Conservation (phyloP, 257 asterid genomes). For the Echites panduratus region DNA sequence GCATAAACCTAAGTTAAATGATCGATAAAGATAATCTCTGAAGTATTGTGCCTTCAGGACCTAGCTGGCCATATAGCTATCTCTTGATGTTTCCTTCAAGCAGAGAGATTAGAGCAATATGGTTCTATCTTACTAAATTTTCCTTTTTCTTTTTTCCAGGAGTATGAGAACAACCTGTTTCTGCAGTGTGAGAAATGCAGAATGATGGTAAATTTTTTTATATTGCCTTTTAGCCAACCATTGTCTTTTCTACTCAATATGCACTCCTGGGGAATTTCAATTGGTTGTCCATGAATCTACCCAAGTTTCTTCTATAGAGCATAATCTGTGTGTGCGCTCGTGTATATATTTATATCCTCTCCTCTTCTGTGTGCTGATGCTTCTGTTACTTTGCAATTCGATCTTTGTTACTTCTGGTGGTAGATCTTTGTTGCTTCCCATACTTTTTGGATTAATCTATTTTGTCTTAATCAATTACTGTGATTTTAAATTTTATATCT, state of each 20-base stretch:
- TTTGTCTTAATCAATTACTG: background rate
- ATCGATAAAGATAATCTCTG: background rate
- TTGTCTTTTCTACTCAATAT: background rate
- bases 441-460: background rate
- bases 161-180: slow-evolving; percentile 92
- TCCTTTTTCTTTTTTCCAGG: slow-evolving; percentile 43
- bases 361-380: background rate
- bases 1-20: background rate
- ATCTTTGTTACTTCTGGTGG: background rate
- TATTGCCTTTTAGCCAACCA: background rate
- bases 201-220: slow-evolving; percentile 67
- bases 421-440: background rate
- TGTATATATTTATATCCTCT: background rate
- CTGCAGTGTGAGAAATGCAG: slow-evolving; percentile 99
- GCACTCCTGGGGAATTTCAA: background rate
- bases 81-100: background rate
- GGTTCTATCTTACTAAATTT: slow-evolving; percentile 22
- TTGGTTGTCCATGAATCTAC: background rate
- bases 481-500: background rate
- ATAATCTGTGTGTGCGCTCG: background rate
- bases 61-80: background rate
- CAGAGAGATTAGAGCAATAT: slow-evolving; percentile 7
- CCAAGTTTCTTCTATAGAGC: background rate
- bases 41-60: background rate
- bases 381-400: background rate